Conservation (phyloP, 2,329 filamentous ascomycete species). For the Sporothrix brunneoviolacea region DNA sequence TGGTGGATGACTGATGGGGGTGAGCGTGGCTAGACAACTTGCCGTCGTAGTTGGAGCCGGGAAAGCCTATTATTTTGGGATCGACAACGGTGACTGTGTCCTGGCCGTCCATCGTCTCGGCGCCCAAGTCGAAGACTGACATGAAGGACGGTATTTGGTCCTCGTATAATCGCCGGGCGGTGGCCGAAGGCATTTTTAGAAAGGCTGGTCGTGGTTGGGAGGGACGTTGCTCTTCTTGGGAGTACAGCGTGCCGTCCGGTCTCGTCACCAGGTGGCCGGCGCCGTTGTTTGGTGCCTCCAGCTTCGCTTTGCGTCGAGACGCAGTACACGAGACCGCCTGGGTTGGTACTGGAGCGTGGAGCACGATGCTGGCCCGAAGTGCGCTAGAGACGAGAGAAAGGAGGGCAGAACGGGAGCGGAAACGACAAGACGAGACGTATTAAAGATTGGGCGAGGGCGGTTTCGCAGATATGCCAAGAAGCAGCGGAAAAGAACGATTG, state of each 20-base stretch:
- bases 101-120: constrained; percentile 46
- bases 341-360: constrained; percentile 9
- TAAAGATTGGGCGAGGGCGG: background rate
- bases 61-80: constrained; percentile 43
- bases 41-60: constrained; percentile 31
- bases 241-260: background rate
- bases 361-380: no score
- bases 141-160: constrained; percentile 70
- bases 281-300: constrained; percentile 5
- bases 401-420: background rate
- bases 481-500: background rate
- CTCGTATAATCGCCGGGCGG: constrained; percentile 56
- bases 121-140: constrained; percentile 65
- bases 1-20: constrained; percentile 19
- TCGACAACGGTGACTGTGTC: constrained; percentile 49
- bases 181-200: constrained; percentile 54
- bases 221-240: background rate
- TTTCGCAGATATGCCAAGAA: background rate
- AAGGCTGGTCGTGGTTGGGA: background rate
- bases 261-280: constrained; percentile 3
- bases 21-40: constrained; percentile 26
- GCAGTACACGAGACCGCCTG: constrained; percentile 10
- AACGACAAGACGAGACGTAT: no score
- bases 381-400: background rate
- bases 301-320: constrained; percentile 1